phyloP scores from a whole-genome alignment of 805 yeast genomes.

The Wickerhamomyces chaumierensis region DNA sequence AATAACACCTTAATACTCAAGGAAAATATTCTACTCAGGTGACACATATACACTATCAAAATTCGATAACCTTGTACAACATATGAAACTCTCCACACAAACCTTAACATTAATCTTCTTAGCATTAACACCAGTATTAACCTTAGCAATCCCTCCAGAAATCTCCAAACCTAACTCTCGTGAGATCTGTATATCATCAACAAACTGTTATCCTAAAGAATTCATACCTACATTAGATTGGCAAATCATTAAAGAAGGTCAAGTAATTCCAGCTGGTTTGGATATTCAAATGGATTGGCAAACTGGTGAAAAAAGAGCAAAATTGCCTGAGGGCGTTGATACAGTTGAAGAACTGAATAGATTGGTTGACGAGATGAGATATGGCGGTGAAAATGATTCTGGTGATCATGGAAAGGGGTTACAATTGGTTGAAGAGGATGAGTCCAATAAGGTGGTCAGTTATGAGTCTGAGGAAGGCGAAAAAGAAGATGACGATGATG shows the following conservation, averaged over 20 bases:
- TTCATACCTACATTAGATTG: constrained; percentile 61
- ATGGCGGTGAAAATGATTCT: too few species aligned
- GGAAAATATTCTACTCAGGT: too few species aligned
- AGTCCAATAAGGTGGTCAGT: constrained; percentile 5
- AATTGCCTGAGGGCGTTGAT: constrained; percentile 24
- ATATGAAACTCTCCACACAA: neutral
- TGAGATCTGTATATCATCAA: neutral
- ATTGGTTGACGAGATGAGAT: constrained; percentile 1
- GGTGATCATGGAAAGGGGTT: neutral
- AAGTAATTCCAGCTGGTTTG: constrained; percentile 68
- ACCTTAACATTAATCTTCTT: neutral
- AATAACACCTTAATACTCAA: too few species aligned
- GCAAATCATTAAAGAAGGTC: constrained; percentile 61
- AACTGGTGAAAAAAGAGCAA: constrained; percentile 64
- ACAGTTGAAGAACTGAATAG: constrained; percentile 7
- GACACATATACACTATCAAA: too few species aligned
- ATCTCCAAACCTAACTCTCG: neutral
- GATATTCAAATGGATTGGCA: constrained; percentile 59
- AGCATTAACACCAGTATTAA: neutral
- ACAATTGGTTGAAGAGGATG: constrained; percentile 6
- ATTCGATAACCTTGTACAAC: too few species aligned
- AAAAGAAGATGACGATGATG: constrained; percentile 10
- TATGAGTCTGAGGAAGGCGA: constrained; percentile 8
- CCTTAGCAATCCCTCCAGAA: neutral
- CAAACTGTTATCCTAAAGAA: constrained; percentile 49